Evolutionary conservation across 2,329 filamentous ascomycete genomes (phyloP).

Genomic region (Cladobotryum protrusum): DNA sequence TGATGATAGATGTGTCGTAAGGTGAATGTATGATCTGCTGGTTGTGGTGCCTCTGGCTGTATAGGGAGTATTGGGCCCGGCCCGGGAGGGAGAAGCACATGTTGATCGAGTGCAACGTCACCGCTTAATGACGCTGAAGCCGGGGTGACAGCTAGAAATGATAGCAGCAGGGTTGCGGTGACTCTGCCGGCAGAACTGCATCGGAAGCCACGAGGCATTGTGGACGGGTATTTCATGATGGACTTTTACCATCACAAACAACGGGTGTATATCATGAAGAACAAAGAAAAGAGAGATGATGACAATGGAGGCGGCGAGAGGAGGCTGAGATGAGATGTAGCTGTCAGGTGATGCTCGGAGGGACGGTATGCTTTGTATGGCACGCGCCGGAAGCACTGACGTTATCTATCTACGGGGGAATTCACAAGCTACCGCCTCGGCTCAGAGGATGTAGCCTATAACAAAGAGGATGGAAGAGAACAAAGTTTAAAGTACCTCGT

Average conservation of each 20-base stretch:
- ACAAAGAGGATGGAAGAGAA: too few species aligned
- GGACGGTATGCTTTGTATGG: conserved; percentile 4
- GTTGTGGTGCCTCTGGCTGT: conserved; percentile 36
- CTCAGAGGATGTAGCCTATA: too few species aligned
- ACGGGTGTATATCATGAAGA: background rate
- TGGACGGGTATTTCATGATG: conserved; percentile 6
- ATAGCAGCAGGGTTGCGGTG: conserved; percentile 57
- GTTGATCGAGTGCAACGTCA: conserved; percentile 31
- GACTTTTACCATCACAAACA: conserved; percentile 8
- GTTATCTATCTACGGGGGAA: conserved; percentile 6
- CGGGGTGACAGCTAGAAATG: conserved; percentile 57
- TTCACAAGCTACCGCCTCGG: background rate
- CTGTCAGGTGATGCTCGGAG: conserved; percentile 13
- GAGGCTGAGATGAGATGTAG: background rate
- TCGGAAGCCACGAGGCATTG: conserved; percentile 15
- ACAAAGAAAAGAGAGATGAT: background rate
- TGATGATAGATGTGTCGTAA: conserved; percentile 92
- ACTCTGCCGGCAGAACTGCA: conserved; percentile 57
- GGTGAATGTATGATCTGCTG: conserved; percentile 55
- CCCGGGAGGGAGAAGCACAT: conserved; percentile 37
- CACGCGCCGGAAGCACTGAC: conserved; percentile 10
- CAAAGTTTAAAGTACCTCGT: too few species aligned
- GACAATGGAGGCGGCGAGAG: background rate
- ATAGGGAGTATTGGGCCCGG: conserved; percentile 34
- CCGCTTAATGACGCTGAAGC: conserved; percentile 32